phyloP scores from a whole-genome alignment of 805 yeast genomes.

The Maudiozyma barnettii region DNA sequence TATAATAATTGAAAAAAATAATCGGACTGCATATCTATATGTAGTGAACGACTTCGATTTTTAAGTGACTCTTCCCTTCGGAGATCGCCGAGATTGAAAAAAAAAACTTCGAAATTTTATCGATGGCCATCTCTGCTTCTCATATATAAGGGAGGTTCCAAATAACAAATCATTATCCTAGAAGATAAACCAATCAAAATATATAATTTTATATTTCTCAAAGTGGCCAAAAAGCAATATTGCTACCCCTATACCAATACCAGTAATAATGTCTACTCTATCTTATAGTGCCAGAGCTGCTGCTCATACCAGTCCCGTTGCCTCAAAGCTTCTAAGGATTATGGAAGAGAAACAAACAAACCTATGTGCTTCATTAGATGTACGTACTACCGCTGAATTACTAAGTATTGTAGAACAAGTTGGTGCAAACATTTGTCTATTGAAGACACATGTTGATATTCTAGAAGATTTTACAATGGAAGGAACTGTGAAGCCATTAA shows the following conservation, averaged over 20 bases:
- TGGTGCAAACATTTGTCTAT: conserved; percentile 87
- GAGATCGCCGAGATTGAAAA: not conserved
- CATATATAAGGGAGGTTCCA: not conserved
- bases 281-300: conserved; percentile 64
- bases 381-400: conserved; percentile 68
- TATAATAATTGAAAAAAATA: no score
- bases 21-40: no score
- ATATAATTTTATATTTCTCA: not conserved
- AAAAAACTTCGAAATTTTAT: no score
- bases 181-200: no score
- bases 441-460: conserved; percentile 92
- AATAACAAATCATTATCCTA: no score
- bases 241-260: not conserved
- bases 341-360: conserved; percentile 79
- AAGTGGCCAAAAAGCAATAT: not conserved
- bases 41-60: no score
- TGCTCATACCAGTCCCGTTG: conserved; percentile 68
- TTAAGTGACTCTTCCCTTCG: not conserved
- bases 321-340: conserved; percentile 56
- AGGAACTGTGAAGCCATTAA: conserved; percentile 64
- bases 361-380: conserved; percentile 91
- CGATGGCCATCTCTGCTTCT: no score
- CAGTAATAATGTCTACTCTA: conserved; percentile 18
- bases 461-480: conserved; percentile 82
- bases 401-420: conserved; percentile 61